Conservation (phyloP, 768 basidiomycete species). For the Amanita rubescens region DNA sequence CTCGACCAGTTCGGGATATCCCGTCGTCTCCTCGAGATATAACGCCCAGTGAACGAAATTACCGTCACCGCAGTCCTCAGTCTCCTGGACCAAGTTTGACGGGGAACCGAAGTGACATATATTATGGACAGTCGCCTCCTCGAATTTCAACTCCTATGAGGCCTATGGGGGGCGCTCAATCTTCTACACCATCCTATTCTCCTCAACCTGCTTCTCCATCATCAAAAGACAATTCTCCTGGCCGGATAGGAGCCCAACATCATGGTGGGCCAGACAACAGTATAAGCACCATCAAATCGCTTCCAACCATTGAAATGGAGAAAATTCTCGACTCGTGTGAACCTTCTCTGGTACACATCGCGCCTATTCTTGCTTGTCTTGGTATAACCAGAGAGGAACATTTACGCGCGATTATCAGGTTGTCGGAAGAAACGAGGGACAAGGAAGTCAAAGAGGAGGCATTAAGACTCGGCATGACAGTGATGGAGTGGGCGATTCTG, state of each 20-base stretch:
- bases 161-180: neutral
- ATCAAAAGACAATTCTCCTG: neutral
- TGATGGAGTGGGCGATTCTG: slow-evolving; percentile 76
- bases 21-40: neutral
- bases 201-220: slow-evolving; percentile 9
- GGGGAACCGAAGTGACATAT: neutral
- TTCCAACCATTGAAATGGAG: slow-evolving; percentile 36
- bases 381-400: slow-evolving; percentile 58
- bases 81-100: neutral
- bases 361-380: slow-evolving; percentile 45
- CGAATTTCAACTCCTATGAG: slow-evolving; percentile 18
- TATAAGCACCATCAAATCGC: slow-evolving; percentile 35
- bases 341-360: slow-evolving; percentile 58
- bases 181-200: slow-evolving; percentile 24
- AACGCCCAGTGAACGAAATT: neutral
- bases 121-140: neutral
- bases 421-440: slow-evolving; percentile 62
- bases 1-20: neutral
- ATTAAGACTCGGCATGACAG: slow-evolving; percentile 56
- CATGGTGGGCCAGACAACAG: slow-evolving; percentile 19
- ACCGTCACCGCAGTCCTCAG: neutral
- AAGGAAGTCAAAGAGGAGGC: slow-evolving; percentile 66
- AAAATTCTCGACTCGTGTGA: slow-evolving; percentile 52
- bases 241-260: neutral
- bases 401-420: slow-evolving; percentile 49